Percentiles rank a stretch among this genome's conserved stretches.
Conservation (phyloP, 805 yeast genomes). For the Allodekkera sacchari region DNA sequence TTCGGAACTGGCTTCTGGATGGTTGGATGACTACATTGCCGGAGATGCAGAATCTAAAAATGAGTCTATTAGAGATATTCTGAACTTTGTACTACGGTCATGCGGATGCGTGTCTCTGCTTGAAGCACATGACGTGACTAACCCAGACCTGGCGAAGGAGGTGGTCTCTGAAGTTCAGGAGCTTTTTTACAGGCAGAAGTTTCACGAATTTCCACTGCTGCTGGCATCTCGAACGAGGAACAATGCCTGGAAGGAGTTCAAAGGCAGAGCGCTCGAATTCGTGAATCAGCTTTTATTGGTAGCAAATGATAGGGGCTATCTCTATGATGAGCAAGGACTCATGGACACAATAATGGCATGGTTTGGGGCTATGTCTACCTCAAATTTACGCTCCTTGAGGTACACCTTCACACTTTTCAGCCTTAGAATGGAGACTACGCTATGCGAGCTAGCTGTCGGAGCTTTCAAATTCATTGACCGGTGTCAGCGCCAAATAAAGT, state of each 20-base stretch:
- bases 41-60: conserved; percentile 27
- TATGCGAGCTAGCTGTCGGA: conserved; percentile 42
- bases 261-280: conserved; percentile 46
- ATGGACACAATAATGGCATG: conserved; percentile 58
- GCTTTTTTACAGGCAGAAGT: conserved; percentile 47
- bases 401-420: conserved; percentile 54
- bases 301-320: conserved; percentile 53
- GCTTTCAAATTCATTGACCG: conserved; percentile 31
- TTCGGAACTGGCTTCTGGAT: conserved; percentile 43
- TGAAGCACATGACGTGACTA: conserved; percentile 63
- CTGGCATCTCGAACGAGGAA: conserved; percentile 8
- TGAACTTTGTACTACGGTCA: conserved; percentile 61
- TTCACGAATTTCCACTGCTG: conserved; percentile 61
- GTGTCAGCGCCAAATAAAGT: conserved; percentile 34
- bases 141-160: conserved; percentile 47
- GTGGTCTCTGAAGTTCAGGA: conserved; percentile 68
- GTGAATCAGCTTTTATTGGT: conserved; percentile 40
- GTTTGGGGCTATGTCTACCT: conserved; percentile 66
- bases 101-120: conserved; percentile 66
- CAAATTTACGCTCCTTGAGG: conserved; percentile 64
- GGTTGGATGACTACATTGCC: conserved; percentile 43
- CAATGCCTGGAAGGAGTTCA: conserved; percentile 37
- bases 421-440: conserved; percentile 48
- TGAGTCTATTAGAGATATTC: conserved; percentile 47
- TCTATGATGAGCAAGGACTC: conserved; percentile 39